phyloP scores from a whole-genome alignment of 1,284 basidiomycete genomes.

The Boletus smithii region DNA sequence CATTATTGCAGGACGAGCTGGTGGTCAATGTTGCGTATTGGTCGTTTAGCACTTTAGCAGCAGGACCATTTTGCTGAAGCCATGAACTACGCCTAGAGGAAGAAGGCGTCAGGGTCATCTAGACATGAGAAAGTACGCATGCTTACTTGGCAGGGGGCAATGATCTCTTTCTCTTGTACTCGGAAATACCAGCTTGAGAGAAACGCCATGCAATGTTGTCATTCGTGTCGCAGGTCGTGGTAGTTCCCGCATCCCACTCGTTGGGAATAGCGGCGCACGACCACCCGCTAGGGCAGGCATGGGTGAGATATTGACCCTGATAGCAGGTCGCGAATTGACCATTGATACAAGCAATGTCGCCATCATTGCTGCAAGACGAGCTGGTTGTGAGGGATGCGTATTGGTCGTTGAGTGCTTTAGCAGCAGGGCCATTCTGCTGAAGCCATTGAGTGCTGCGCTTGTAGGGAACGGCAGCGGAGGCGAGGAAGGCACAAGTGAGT shows the following conservation, averaged over 20 bases:
- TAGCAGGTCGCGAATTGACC: slow-evolving; percentile 12
- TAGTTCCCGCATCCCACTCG: slow-evolving; percentile 21
- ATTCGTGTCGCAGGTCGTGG: slow-evolving; percentile 16
- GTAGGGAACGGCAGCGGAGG: slow-evolving; percentile 10
- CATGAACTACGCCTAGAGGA: not conserved
- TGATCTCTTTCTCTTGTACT: not conserved
- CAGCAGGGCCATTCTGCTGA: slow-evolving; percentile 22
- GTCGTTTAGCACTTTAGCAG: slow-evolving; percentile 22
- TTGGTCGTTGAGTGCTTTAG: slow-evolving; percentile 23
- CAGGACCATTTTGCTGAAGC: slow-evolving; percentile 25
- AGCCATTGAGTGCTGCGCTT: slow-evolving; percentile 17
- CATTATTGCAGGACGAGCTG: slow-evolving; percentile 17
- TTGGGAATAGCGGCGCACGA: slow-evolving; percentile 17
- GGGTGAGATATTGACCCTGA: slow-evolving; percentile 11
- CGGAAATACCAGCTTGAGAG: slow-evolving; percentile 11
- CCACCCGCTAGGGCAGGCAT: slow-evolving; percentile 13
- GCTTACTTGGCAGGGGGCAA: too few species aligned
- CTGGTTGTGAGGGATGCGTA: slow-evolving; percentile 10
- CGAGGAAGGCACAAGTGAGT: slow-evolving; percentile 8
- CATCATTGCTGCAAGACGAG: slow-evolving; percentile 15
- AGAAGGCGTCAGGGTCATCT: too few species aligned
- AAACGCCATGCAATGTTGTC: slow-evolving; percentile 13
- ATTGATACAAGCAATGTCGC: slow-evolving; percentile 16
- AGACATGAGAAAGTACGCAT: too few species aligned
- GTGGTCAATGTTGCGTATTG: slow-evolving; percentile 14